Evolutionary conservation across 2,329 filamentous ascomycete genomes (phyloP).

Genomic region (Calonectria pseudoturangicola): DNA sequence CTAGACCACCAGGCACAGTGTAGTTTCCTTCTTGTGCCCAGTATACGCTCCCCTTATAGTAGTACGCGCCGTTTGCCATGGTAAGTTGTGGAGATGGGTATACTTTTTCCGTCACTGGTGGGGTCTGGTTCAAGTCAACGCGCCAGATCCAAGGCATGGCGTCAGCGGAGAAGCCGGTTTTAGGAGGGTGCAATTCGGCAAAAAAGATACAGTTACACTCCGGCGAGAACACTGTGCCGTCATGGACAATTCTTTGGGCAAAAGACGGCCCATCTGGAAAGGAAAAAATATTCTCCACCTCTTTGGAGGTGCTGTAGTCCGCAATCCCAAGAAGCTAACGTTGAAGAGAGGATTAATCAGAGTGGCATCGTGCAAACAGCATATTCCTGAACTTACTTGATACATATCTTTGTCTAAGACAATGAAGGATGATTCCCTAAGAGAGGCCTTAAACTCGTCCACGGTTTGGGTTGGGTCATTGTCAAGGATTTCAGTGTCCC

Average conservation of each 20-base stretch:
- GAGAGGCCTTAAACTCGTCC: not conserved
- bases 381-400: not conserved
- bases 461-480: not conserved
- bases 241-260: slow-evolving; percentile 39
- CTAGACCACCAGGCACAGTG: slow-evolving; percentile 39
- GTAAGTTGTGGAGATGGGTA: slow-evolving; percentile 44
- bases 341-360: too few species aligned
- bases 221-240: slow-evolving; percentile 43
- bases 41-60: slow-evolving; percentile 44
- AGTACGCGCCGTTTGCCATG: slow-evolving; percentile 44
- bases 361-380: too few species aligned
- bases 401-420: slow-evolving; percentile 26
- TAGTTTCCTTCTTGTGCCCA: slow-evolving; percentile 45
- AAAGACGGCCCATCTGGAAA: slow-evolving; percentile 40
- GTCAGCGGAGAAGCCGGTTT: slow-evolving; percentile 39
- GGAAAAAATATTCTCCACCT: slow-evolving; percentile 36
- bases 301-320: not conserved
- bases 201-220: slow-evolving; percentile 46
- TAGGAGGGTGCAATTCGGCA: slow-evolving; percentile 42
- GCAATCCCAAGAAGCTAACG: slow-evolving; percentile 24
- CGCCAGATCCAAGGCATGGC: slow-evolving; percentile 44
- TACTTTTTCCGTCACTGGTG: slow-evolving; percentile 42
- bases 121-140: slow-evolving; percentile 32
- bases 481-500: slow-evolving; percentile 33
- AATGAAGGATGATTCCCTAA: slow-evolving; percentile 5